Percentiles rank a stretch among this genome's conserved stretches.
Evolutionary conservation across 2,329 filamentous ascomycete species (phyloP).

Genomic region (Kalaharituber pfeilii): DNA sequence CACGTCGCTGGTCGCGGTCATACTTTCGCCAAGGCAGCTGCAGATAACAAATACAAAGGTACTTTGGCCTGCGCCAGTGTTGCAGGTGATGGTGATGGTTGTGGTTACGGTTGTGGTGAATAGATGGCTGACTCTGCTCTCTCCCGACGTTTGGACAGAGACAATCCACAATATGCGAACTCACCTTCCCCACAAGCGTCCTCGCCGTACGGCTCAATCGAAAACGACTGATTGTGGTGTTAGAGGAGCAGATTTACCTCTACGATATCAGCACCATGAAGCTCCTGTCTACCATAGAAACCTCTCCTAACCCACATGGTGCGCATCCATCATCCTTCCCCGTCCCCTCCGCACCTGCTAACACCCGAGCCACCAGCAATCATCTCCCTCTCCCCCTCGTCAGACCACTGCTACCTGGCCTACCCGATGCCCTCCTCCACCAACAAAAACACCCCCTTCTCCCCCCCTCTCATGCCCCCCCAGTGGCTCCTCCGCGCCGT

Average conservation of each 20-base stretch:
- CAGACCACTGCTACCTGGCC: conserved; percentile 87
- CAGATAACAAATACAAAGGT: conserved; percentile 98
- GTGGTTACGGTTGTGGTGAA: background rate
- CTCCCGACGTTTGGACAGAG: conserved; percentile 30
- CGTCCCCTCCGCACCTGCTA: conserved; percentile 10
- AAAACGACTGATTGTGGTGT: conserved; percentile 78
- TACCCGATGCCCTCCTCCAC: conserved; percentile 69
- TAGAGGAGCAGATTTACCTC: conserved; percentile 92
- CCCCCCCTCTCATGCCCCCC: conserved; percentile 20
- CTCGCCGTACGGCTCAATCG: conserved; percentile 85
- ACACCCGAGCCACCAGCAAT: conserved; percentile 39
- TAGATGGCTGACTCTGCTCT: too few species aligned
- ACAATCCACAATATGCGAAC: conserved; percentile 84
- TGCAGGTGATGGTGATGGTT: background rate
- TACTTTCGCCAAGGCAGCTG: conserved; percentile 75
- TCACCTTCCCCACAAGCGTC: conserved; percentile 94
- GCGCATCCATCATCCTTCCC: conserved; percentile 22
- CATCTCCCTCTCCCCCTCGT: conserved; percentile 81
- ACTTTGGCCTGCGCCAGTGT: conserved; percentile 23
- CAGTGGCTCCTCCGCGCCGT: conserved; percentile 30
- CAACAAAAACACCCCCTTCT: conserved; percentile 28
- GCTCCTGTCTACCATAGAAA: conserved; percentile 77
- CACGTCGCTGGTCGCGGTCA: conserved; percentile 84
- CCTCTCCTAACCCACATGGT: conserved; percentile 75
- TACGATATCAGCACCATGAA: conserved; percentile 99